Percentiles rank a stretch among this genome's conserved stretches.
Evolutionary conservation across 2,329 filamentous ascomycete species (phyloP).

Genomic region (Paracorniculantispora psalliotae): DNA sequence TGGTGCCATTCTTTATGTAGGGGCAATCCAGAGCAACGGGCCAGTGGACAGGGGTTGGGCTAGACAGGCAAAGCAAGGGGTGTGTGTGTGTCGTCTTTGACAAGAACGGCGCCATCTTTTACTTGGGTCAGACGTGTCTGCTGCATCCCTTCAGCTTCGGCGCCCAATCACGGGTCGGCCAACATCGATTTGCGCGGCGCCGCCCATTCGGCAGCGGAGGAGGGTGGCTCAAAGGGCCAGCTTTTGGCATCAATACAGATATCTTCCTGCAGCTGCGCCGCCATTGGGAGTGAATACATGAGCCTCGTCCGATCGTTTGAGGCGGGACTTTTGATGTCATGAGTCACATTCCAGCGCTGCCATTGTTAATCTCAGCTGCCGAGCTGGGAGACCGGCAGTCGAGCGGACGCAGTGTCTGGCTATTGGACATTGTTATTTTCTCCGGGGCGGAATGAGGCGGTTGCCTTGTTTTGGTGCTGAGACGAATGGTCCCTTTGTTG

Average conservation of each 20-base stretch:
- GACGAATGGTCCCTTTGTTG: not conserved
- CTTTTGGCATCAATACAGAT: slow-evolving; percentile 19
- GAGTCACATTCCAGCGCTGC: slow-evolving; percentile 8
- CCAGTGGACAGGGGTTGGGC: not conserved
- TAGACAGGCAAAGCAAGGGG: not conserved
- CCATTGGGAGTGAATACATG: slow-evolving; percentile 18
- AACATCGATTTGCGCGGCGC: not conserved
- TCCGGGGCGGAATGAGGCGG: not conserved
- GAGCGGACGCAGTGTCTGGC: not conserved
- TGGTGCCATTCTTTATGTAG: not conserved
- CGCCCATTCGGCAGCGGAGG: not conserved
- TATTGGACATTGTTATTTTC: not conserved
- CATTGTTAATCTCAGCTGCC: not conserved
- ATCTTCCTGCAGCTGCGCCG: slow-evolving; percentile 7
- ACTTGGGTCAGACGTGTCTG: slow-evolving; percentile 8
- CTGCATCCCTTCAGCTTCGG: slow-evolving; percentile 3
- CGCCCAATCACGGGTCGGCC: slow-evolving; percentile 1
- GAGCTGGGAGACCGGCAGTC: not conserved
- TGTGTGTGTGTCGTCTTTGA: not conserved
- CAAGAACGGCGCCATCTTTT: not conserved
- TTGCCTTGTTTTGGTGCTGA: not conserved
- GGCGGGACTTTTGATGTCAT: not conserved
- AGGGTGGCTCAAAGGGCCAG: not conserved
- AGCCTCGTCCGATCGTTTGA: slow-evolving; percentile 3
- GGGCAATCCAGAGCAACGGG: not conserved